Evolutionary conservation across 306 rosid species (phyloP).

Genomic region (Corylus americana): DNA sequence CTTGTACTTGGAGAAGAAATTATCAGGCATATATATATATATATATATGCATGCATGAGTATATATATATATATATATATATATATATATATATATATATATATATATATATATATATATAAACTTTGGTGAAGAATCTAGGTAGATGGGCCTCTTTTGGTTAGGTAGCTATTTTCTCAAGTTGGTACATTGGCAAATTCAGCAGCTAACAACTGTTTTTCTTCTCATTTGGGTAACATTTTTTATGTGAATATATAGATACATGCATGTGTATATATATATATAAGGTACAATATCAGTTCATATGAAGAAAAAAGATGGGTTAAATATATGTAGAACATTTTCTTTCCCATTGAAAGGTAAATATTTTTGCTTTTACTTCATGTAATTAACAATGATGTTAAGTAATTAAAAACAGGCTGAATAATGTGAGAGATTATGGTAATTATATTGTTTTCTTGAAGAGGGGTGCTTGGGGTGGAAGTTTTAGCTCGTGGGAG

Average conservation of each 20-base stretch:
- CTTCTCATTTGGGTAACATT: conserved; percentile 33
- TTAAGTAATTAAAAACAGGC: conserved; percentile 19
- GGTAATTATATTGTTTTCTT: conserved; percentile 39
- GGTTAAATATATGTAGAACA: background rate
- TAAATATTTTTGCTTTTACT: conserved; percentile 1
- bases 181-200: conserved; percentile 70
- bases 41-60: background rate
- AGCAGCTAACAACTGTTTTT: conserved; percentile 47
- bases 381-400: background rate
- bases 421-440: conserved; percentile 20
- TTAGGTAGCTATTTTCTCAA: conserved; percentile 67
- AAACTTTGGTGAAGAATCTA: conserved; percentile 38
- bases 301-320: conserved; percentile 11
- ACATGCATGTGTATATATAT: no score
- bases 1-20: conserved; percentile 24
- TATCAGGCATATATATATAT: background rate
- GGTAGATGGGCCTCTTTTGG: conserved; percentile 39
- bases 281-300: background rate
- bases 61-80: conserved; percentile 12
- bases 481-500: conserved; percentile 66
- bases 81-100: background rate
- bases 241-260: conserved; percentile 2
- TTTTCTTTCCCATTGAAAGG: background rate
- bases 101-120: background rate
- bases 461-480: conserved; percentile 60